A percentile compares a stretch with the other conserved stretches of the same genome.
phyloP scores from a whole-genome alignment of 441 rosid species.

The Populus hybrid region DNA sequence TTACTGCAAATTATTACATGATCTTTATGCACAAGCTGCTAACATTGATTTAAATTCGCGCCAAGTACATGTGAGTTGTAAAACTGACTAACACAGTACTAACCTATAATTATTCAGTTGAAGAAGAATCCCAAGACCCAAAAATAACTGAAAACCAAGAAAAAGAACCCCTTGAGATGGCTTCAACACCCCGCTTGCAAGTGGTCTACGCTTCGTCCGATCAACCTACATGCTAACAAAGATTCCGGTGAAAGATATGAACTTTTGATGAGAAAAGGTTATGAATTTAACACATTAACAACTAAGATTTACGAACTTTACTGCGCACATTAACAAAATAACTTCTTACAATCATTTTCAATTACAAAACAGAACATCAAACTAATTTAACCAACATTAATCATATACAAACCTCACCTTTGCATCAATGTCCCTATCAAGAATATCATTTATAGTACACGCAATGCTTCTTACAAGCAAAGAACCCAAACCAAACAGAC shows the following conservation, averaged over 20 bases:
- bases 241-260: too few relatives aligned
- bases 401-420: slow-evolving; percentile 36
- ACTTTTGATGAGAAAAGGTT: too few relatives aligned
- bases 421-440: slow-evolving; percentile 82
- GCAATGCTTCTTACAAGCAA: slow-evolving; percentile 89
- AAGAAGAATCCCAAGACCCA: slow-evolving; percentile 81
- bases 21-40: too few relatives aligned
- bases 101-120: slow-evolving; percentile 53
- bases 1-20: slow-evolving; percentile 13
- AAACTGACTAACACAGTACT: neutral
- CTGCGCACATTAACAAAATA: slow-evolving; percentile 13
- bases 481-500: slow-evolving; percentile 78
- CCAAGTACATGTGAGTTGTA: too few relatives aligned
- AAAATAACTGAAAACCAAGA: slow-evolving; percentile 74
- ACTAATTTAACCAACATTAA: too few relatives aligned
- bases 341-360: neutral
- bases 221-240: slow-evolving; percentile 47
- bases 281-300: too few relatives aligned
- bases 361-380: too few relatives aligned
- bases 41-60: too few relatives aligned
- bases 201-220: slow-evolving; percentile 81
- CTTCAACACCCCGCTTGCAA: slow-evolving; percentile 85
- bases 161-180: slow-evolving; percentile 80
- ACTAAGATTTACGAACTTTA: too few relatives aligned
- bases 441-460: slow-evolving; percentile 87